Evolutionary conservation across 441 rosid genomes (phyloP).

Genomic region (Euphorbia schlechtendalii): DNA sequence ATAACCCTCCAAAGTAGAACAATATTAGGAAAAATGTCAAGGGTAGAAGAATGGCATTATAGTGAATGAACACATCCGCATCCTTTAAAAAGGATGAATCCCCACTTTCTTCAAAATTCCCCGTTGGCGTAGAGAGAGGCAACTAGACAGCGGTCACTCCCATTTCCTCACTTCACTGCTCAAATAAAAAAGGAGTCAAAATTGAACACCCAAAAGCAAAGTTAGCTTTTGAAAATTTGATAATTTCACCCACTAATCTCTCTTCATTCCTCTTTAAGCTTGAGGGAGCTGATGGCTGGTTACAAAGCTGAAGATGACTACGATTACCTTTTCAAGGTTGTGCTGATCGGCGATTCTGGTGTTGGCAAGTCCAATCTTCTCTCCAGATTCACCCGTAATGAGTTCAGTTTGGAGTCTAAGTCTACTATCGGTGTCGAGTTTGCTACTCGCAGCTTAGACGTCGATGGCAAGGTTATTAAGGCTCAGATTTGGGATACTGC

Average conservation of each 20-base stretch:
- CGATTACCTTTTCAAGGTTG: conserved; percentile 75
- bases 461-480: conserved; percentile 39
- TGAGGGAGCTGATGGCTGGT: conserved; percentile 42
- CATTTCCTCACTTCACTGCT: conserved; percentile 8
- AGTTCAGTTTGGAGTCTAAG: conserved; percentile 29
- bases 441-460: conserved; percentile 28
- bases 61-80: too few species aligned
- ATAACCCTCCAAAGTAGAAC: neutral
- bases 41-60: neutral
- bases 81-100: neutral
- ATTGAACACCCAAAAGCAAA: neutral
- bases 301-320: conserved; percentile 80
- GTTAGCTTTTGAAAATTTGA: neutral
- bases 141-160: conserved; percentile 17
- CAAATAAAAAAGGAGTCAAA: neutral
- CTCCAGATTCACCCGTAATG: conserved; percentile 26
- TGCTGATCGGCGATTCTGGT: conserved; percentile 29
- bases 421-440: conserved; percentile 28
- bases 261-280: neutral
- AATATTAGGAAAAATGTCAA: neutral
- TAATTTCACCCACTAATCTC: neutral
- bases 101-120: neutral
- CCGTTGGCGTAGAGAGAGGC: neutral
- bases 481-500: conserved; percentile 98
- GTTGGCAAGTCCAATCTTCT: conserved; percentile 27